A percentile compares a stretch with the other conserved stretches of the same genome.
phyloP scores from a whole-genome alignment of 352 stramenopile species.

The Phytopythium delawarense region DNA sequence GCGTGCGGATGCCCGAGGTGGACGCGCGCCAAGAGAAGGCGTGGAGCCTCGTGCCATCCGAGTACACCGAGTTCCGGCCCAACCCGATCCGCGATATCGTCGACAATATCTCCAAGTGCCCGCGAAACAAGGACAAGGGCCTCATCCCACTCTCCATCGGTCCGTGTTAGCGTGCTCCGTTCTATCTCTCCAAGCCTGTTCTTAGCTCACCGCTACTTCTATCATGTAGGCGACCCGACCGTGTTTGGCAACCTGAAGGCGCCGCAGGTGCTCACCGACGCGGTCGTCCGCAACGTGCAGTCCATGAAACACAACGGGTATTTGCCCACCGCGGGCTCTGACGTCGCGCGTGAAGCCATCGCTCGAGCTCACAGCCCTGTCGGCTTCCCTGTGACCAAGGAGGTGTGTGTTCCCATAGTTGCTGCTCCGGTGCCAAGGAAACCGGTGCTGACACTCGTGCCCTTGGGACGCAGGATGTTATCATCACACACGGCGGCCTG shows the following conservation, averaged over 20 bases:
- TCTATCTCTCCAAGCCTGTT: background rate
- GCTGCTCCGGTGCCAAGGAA: background rate
- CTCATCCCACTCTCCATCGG: slow-evolving; percentile 84
- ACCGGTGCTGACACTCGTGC: background rate
- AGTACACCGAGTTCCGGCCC: slow-evolving; percentile 25
- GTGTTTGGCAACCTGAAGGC: slow-evolving; percentile 75
- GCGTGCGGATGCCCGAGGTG: background rate
- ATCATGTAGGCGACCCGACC: slow-evolving; percentile 58
- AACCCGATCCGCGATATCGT: slow-evolving; percentile 90
- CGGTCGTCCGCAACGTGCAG: slow-evolving; percentile 31
- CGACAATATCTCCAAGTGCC: slow-evolving; percentile 75
- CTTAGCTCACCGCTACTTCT: background rate
- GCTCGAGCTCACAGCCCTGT: slow-evolving; percentile 51
- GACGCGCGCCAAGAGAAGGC: slow-evolving; percentile 8
- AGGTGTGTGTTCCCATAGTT: slow-evolving; percentile 13
- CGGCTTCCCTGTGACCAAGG: slow-evolving; percentile 37
- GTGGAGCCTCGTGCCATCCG: slow-evolving; percentile 29
- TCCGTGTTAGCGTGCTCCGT: slow-evolving; percentile 11
- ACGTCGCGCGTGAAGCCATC: slow-evolving; percentile 69
- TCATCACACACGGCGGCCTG: slow-evolving; percentile 85
- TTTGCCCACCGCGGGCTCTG: slow-evolving; percentile 71
- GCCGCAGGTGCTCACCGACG: slow-evolving; percentile 61
- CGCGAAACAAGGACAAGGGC: slow-evolving; percentile 60
- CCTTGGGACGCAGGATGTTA: slow-evolving; percentile 47
- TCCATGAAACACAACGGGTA: slow-evolving; percentile 72